phyloP scores from a whole-genome alignment of 2,329 filamentous ascomycete genomes.

The Cladosporium velox region DNA sequence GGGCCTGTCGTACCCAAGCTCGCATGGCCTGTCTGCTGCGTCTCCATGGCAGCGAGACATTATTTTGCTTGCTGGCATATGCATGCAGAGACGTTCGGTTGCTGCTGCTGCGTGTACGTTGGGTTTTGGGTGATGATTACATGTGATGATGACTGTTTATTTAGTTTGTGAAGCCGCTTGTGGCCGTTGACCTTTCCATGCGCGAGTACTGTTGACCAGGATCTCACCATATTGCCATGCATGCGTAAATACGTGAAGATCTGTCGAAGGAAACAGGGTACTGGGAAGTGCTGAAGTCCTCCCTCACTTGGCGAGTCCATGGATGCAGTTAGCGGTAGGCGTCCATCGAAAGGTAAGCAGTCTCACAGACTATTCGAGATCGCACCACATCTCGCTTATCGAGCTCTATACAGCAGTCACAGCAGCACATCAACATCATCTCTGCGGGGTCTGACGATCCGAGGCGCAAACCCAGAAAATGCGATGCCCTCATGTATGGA shows the following conservation, averaged over 20 bases:
- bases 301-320: no score
- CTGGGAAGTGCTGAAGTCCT: background rate
- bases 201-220: background rate
- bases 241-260: background rate
- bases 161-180: background rate
- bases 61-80: background rate
- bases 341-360: background rate
- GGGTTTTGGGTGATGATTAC: background rate
- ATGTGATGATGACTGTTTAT: background rate
- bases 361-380: background rate
- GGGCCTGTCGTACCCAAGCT: background rate
- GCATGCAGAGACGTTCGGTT: conserved; percentile 6
- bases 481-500: background rate
- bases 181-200: background rate
- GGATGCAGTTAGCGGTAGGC: no score
- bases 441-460: background rate
- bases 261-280: background rate
- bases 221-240: background rate
- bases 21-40: background rate
- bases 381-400: background rate
- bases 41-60: conserved; percentile 6
- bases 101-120: background rate
- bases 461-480: background rate
- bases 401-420: background rate
- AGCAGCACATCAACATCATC: background rate